These are phyloP conservation scores for Vinca major DNA, from an alignment of 305 asterid genomes.

Conservation along the genomic window DNA sequence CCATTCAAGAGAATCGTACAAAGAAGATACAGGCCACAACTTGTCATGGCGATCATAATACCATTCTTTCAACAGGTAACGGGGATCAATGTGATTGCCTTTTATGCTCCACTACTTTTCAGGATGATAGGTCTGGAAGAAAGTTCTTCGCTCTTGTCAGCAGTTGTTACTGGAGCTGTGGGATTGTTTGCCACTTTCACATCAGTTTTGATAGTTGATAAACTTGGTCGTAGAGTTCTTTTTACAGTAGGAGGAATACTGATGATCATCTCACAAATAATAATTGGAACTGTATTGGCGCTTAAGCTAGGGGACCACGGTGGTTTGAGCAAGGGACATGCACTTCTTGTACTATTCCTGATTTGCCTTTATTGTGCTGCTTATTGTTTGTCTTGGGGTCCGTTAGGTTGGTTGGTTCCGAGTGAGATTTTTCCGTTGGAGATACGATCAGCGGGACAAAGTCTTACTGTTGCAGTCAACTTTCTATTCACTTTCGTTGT, in stretches of 20 bases:
- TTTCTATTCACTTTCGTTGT: conserved; percentile 29
- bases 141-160: conserved; percentile 48
- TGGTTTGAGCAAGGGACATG: conserved; percentile 24
- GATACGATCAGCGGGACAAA: conserved; percentile 46
- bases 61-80: conserved; percentile 57
- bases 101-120: conserved; percentile 50
- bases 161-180: conserved; percentile 35
- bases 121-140: conserved; percentile 42
- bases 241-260: conserved; percentile 36
- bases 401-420: conserved; percentile 46
- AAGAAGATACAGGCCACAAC: conserved; percentile 45
- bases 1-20: conserved; percentile 34
- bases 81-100: conserved; percentile 50
- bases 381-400: conserved; percentile 50
- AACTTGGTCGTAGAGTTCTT: conserved; percentile 34
- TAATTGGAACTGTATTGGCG: conserved; percentile 40
- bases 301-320: conserved; percentile 46
- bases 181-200: conserved; percentile 22
- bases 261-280: conserved; percentile 35
- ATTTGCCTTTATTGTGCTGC: conserved; percentile 39
- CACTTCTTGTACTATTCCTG: conserved; percentile 18
- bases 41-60: conserved; percentile 37
- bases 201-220: conserved; percentile 37
- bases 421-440: conserved; percentile 52
- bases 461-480: conserved; percentile 35